Percentiles rank a stretch among this genome's conserved stretches.
phyloP scores from a whole-genome alignment of 495 filamentous ascomycete genomes.

The Mycothermus thermophilus region DNA sequence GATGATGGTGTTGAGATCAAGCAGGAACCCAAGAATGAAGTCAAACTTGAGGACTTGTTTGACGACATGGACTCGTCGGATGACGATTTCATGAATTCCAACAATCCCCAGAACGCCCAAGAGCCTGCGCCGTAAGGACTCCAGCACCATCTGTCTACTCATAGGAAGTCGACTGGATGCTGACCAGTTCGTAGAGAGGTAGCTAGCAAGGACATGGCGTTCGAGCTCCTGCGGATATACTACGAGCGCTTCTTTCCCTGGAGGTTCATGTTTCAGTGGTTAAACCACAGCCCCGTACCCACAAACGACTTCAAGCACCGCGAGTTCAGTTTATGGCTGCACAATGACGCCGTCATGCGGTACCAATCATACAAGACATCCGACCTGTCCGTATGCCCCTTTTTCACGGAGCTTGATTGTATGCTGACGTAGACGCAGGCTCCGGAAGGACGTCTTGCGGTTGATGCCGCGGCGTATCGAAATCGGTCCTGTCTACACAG shows the following conservation, averaged over 20 bases:
- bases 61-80: conserved; percentile 66
- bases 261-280: conserved; percentile 91
- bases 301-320: conserved; percentile 80
- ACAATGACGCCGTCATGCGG: conserved; percentile 77
- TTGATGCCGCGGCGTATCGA: conserved; percentile 90
- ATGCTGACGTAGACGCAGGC: conserved; percentile 28
- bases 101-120: conserved; percentile 11
- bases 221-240: conserved; percentile 75
- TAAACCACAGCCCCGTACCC: conserved; percentile 82
- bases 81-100: conserved; percentile 55
- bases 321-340: conserved; percentile 87
- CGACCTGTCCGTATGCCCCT: conserved; percentile 50
- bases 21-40: conserved; percentile 23
- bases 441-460: conserved; percentile 79
- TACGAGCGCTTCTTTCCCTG: conserved; percentile 96
- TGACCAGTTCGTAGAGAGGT: conserved; percentile 10
- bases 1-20: conserved; percentile 6
- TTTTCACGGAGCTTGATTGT: neutral
- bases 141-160: too few species aligned
- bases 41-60: conserved; percentile 71
- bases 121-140: too few species aligned
- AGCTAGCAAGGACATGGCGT: conserved; percentile 41
- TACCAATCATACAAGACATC: conserved; percentile 81
- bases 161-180: too few species aligned
- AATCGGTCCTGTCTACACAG: conserved; percentile 87